phyloP scores from a whole-genome alignment of 495 filamentous ascomycete genomes.

The Penicillium coffeae region DNA sequence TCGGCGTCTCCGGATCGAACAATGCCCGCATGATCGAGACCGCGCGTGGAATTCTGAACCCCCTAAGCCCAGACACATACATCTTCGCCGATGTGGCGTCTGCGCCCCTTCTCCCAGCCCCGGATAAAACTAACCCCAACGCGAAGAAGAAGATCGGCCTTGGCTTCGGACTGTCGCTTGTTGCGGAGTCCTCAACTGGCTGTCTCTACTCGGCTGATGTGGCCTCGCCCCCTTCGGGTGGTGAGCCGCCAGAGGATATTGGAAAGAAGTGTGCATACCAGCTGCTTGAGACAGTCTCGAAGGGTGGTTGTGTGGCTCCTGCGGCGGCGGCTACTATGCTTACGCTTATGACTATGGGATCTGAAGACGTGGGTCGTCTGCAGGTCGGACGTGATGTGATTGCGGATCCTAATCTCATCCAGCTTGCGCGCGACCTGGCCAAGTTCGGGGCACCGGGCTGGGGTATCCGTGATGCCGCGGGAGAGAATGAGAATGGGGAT shows the following conservation, averaged over 20 bases:
- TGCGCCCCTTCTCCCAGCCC: slow-evolving; percentile 65
- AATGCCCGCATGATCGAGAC: slow-evolving; percentile 94
- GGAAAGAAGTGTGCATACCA: slow-evolving; percentile 85
- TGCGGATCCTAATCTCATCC: slow-evolving; percentile 72
- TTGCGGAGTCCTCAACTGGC: slow-evolving; percentile 85
- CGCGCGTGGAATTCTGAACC: slow-evolving; percentile 82
- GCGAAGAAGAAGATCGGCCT: slow-evolving; percentile 71
- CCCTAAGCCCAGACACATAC: slow-evolving; percentile 81
- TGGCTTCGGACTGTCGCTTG: slow-evolving; percentile 84
- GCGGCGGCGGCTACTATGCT: slow-evolving; percentile 68
- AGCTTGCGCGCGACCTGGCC: slow-evolving; percentile 75
- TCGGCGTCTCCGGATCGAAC: slow-evolving; percentile 83
- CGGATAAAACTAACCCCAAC: slow-evolving; percentile 54
- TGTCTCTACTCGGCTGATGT: slow-evolving; percentile 85
- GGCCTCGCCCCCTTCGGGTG: slow-evolving; percentile 74
- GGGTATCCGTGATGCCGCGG: slow-evolving; percentile 72
- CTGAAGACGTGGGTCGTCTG: slow-evolving; percentile 65
- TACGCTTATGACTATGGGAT: slow-evolving; percentile 94
- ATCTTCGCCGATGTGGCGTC: slow-evolving; percentile 70
- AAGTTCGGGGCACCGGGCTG: slow-evolving; percentile 82
- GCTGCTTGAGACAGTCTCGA: slow-evolving; percentile 73
- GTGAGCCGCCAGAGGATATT: slow-evolving; percentile 82
- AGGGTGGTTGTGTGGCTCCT: slow-evolving; percentile 76
- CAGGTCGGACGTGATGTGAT: slow-evolving; percentile 66
- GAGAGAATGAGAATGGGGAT: slow-evolving; percentile 62